Evolutionary conservation across 106 monocot genomes (phyloP).

Genomic region (Triglochin maritima): DNA sequence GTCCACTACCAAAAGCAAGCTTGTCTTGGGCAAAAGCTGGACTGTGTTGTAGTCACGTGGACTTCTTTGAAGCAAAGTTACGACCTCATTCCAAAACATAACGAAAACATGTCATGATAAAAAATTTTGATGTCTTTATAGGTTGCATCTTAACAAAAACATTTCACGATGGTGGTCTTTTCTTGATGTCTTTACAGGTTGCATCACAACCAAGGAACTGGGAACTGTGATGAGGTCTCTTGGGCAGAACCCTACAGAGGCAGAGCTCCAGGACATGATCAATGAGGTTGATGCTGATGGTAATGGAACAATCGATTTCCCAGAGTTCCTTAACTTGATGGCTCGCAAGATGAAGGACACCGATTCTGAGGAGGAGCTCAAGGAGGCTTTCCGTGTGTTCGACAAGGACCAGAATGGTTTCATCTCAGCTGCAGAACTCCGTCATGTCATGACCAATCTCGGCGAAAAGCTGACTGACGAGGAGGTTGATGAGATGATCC

Average conservation of each 20-base stretch:
- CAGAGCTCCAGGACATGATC: conserved; percentile 15
- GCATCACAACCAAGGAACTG: conserved; percentile 19
- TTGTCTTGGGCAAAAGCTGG: no score
- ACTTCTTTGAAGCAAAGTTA: no score
- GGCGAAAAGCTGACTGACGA: conserved; percentile 15
- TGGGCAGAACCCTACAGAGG: conserved; percentile 15
- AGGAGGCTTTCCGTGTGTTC: conserved; percentile 15
- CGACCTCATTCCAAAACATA: no score
- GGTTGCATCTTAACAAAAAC: no score
- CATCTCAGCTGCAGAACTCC: conserved; percentile 16
- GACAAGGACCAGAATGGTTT: conserved; percentile 19
- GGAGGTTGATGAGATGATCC: conserved; percentile 19
- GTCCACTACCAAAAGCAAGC: no score
- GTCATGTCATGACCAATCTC: conserved; percentile 17
- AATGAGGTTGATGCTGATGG: conserved; percentile 14
- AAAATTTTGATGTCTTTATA: no score
- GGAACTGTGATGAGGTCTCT: conserved; percentile 17
- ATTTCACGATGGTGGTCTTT: not conserved
- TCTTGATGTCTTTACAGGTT: conserved; percentile 5
- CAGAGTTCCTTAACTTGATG: conserved; percentile 18
- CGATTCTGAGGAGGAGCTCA: conserved; percentile 12
- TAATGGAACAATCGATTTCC: conserved; percentile 11
- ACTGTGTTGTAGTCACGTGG: no score
- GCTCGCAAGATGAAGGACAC: conserved; percentile 18
- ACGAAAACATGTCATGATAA: no score